Evolutionary conservation across 495 filamentous ascomycete species (phyloP).

Genomic region (Hamigera avellanea): DNA sequence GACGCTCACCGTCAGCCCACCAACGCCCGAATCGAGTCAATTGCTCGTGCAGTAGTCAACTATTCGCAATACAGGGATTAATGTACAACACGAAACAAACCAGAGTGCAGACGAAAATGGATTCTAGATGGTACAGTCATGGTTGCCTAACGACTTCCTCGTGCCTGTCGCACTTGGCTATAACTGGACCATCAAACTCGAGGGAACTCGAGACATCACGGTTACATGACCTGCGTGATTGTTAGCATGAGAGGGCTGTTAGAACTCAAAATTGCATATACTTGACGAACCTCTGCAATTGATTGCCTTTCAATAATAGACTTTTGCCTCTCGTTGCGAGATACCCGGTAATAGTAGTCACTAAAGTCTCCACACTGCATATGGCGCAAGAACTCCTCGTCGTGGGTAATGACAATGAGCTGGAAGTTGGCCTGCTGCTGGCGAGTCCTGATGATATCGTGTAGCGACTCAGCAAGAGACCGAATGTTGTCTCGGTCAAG

Average conservation of each 20-base stretch:
- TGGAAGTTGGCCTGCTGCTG: conserved; percentile 88
- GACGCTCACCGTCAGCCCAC: too few relatives aligned
- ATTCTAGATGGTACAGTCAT: too few relatives aligned
- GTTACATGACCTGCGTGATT: conserved; percentile 10
- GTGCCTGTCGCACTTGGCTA: too few relatives aligned
- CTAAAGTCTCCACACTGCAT: conserved; percentile 95
- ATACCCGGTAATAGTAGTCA: conserved; percentile 82
- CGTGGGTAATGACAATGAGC: conserved; percentile 96
- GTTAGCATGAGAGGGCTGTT: conserved; percentile 3
- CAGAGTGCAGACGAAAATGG: too few relatives aligned
- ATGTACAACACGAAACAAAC: too few relatives aligned
- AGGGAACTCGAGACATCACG: too few relatives aligned
- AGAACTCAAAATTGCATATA: neutral
- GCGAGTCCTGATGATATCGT: conserved; percentile 78
- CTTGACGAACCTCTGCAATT: conserved; percentile 40
- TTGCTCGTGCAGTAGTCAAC: too few relatives aligned
- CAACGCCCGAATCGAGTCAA: too few relatives aligned
- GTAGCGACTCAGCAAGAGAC: conserved; percentile 71
- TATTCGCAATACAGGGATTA: too few relatives aligned
- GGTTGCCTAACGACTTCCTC: too few relatives aligned
- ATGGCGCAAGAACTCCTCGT: conserved; percentile 86
- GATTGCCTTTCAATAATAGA: conserved; percentile 70
- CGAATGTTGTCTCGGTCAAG: conserved; percentile 91
- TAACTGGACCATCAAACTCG: too few relatives aligned
- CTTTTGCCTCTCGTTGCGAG: conserved; percentile 74